Base-by-base conservation (phyloP, 495 filamentous ascomycete species). In the Staphylotrichum longicolle region DNA sequence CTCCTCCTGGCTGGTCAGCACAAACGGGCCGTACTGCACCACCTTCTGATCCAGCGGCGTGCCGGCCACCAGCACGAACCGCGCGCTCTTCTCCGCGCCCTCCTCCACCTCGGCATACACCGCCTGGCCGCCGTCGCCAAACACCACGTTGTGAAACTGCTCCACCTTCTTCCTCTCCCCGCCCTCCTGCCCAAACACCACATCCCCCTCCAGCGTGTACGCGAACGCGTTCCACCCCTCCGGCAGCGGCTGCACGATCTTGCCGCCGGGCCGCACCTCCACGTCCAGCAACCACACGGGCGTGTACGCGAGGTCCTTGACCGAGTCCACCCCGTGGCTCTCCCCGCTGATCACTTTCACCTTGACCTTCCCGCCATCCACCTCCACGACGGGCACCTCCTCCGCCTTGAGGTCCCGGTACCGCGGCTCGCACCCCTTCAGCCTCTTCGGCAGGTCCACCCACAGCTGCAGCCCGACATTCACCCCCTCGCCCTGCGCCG, bases 1-100 rank as follows among this genome's bases (percentile, higher is more conserved):
- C 71, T 94, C 85, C 66, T 96, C 91, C 68, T 91, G 80, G 10
- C 82, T 83, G 41, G 80, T 96, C 62, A 96, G 68, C 12, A 98
- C 94, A 72, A 98, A 98, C 3, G 93, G 93, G 0, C 93, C 93
- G 72, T 98, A 96, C 82, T 98, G 93, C 33, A 97, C 90, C 27
- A 98, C 88, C 56, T 89, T 86, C 74, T 98, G 93, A 70, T 97
- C 87, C 12, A 97, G 80, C 14, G 92, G 90, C 67, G 91, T 83
- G 2, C 93, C 93, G 0, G 93, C 90, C 41, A 96, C 80, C 44
- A 98, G 77, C 5, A 98, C 82, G 68, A 96, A 90, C 39, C 86
- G 79, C 1, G 82, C 80, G 54, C 84, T 82, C 61, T 83, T 78
- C 63, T 86, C 85, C 4, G 88, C 91, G 61, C 78, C 83, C 41